Evolutionary conservation across 2,329 filamentous ascomycete genomes (phyloP).

Genomic region (Neoscytalidium dimidiatum): DNA sequence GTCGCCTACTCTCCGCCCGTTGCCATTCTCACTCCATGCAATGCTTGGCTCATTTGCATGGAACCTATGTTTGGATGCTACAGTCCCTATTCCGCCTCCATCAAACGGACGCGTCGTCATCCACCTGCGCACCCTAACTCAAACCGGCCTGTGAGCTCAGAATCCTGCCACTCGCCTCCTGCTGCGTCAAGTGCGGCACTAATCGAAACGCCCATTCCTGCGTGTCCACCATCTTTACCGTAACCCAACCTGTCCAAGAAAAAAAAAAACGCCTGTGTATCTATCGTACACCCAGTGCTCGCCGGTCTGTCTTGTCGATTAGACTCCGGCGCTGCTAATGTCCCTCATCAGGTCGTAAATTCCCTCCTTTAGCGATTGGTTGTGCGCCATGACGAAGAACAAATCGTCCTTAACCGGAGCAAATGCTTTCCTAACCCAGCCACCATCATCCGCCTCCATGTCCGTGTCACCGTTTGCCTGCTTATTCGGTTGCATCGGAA

Average conservation of each 20-base stretch:
- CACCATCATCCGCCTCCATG: conserved; percentile 50
- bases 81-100: not conserved
- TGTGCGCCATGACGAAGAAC: conserved; percentile 71
- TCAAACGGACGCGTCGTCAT: not conserved
- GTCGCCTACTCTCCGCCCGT: not conserved
- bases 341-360: conserved; percentile 38
- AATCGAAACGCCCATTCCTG: conserved; percentile 5
- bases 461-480: conserved; percentile 51
- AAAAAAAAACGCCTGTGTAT: conserved; percentile 11
- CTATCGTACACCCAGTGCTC: conserved; percentile 12
- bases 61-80: conserved; percentile 9
- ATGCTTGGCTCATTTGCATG: not conserved
- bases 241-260: not conserved
- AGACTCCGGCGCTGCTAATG: conserved; percentile 14
- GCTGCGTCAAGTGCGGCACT: not conserved
- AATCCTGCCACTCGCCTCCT: not conserved
- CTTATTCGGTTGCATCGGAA: conserved; percentile 14
- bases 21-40: not conserved
- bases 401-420: conserved; percentile 64
- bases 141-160: not conserved
- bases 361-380: conserved; percentile 47
- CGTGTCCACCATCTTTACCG: not conserved
- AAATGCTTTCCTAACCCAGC: conserved; percentile 70
- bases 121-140: not conserved
- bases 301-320: not conserved